Evolutionary conservation across 177 flowering plant genomes (phyloP).

Genomic region (Tripterygium wilfordii): DNA sequence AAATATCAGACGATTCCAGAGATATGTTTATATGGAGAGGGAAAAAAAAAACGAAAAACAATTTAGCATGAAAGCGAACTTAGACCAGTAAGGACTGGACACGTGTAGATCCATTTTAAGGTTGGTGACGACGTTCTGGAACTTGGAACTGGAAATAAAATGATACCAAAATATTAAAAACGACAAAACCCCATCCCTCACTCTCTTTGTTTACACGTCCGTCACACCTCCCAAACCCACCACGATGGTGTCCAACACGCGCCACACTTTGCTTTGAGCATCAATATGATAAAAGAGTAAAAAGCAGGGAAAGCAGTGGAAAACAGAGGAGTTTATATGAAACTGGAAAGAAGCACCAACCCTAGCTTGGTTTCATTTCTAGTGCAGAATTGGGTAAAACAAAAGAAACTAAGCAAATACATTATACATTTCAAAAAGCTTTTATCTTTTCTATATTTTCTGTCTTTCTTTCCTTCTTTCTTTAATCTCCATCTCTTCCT

Average conservation of each 20-base stretch:
- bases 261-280: not conserved
- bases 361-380: not conserved
- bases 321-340: not conserved
- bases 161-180: not conserved
- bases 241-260: not conserved
- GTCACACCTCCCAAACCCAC: not conserved
- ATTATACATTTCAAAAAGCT: too few relatives aligned
- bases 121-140: constrained; percentile 16
- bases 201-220: not conserved
- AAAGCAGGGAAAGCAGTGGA: not conserved
- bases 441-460: too few relatives aligned
- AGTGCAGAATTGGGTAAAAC: not conserved
- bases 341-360: not conserved
- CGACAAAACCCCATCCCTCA: not conserved
- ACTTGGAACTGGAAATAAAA: not conserved
- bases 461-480: not conserved
- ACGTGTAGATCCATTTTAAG: constrained; percentile 27
- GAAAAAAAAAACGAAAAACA: too few relatives aligned
- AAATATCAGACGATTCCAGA: too few relatives aligned
- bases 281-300: not conserved
- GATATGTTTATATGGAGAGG: too few relatives aligned
- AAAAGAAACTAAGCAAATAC: not conserved
- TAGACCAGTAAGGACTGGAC: constrained; percentile 8
- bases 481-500: not conserved
- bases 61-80: too few relatives aligned